Base-by-base conservation (phyloP, 2,329 filamentous ascomycete genomes). In the Myriosclerotinia duriaeana region DNA sequence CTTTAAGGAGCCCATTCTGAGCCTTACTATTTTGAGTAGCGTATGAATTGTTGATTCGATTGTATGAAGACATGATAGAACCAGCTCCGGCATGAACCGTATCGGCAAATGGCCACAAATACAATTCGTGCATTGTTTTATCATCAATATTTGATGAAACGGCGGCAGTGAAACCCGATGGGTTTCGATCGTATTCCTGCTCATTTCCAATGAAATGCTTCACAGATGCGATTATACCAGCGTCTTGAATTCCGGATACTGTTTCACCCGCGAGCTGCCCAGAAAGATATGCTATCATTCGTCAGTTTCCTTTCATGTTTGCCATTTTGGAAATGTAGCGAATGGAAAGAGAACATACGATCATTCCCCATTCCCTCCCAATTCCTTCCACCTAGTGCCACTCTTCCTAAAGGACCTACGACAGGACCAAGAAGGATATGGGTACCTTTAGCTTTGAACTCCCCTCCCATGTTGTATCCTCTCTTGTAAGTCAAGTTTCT, bases 21-120 rank as follows among this genome's bases (percentile, higher is more conserved):
- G 93, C 79, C 75, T 93, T 91, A 70, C 88, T 89, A 76, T 96
- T 93, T 67, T 88, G 84, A 71, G 17, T n/a, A 20, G 44, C 44
- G 20, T 48, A n/a, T n/a, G 44, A 48, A 17, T 48, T 48, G 20
- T 91, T 91, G 69, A 90, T 82, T 80, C 84, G 84, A 69, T 91
- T 88, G 72, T 96, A 96, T 0, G 88, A 87, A 74, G 91, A 95
- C 92, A 96, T 96, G 58, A 93, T 83, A 7, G 85, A 86, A 0
- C 85, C 90, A 0, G 93, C 90, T 22, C 91, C 91, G 4, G 89
- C 90, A 65, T 84, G 85, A n/a, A 96, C 82, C 14, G 87, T 89
- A 71, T 95, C 89, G 9, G 87, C 89, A 76, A 96, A 96, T 0
- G 92, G 92, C 91, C 92, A 96, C 0, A 89, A 83, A 73, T 96